Percentiles rank a stretch among this genome's conserved stretches.
phyloP scores from a whole-genome alignment of 805 yeast species.

The Starmerella vaccinii region DNA sequence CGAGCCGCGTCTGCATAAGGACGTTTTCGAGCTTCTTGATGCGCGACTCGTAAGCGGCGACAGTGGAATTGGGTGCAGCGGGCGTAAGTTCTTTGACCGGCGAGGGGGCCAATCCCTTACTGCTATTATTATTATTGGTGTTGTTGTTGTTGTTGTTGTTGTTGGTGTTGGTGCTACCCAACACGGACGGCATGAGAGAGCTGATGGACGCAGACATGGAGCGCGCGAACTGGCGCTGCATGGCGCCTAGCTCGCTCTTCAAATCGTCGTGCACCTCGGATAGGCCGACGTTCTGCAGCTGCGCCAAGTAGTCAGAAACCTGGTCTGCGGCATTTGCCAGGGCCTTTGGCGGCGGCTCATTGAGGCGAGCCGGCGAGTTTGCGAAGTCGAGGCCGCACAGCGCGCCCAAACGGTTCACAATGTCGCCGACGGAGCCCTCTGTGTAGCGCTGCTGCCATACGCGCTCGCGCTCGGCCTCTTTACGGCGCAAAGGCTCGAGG shows the following conservation, averaged over 20 bases:
- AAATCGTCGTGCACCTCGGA: slow-evolving; percentile 25
- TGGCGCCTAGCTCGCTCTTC: slow-evolving; percentile 27
- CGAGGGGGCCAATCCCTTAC: no score
- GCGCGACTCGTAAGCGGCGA: slow-evolving; percentile 47
- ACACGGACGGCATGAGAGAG: slow-evolving; percentile 8
- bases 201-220: slow-evolving; percentile 17
- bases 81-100: background rate
- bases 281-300: slow-evolving; percentile 23
- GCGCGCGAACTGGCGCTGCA: slow-evolving; percentile 23
- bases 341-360: background rate
- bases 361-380: background rate
- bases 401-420: slow-evolving; percentile 4
- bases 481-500: slow-evolving; percentile 41
- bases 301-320: slow-evolving; percentile 22
- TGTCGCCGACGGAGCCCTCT: slow-evolving; percentile 19
- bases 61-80: background rate
- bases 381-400: background rate
- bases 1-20: slow-evolving; percentile 19
- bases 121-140: no score
- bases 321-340: background rate
- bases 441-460: slow-evolving; percentile 55
- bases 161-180: no score
- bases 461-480: slow-evolving; percentile 35
- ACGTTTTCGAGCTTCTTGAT: slow-evolving; percentile 47
- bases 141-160: no score